Evolutionary conservation across 345 rosid genomes (phyloP), one percentile per base, ranked within the genome.

Genomic region (Acer saccharum): DNA sequence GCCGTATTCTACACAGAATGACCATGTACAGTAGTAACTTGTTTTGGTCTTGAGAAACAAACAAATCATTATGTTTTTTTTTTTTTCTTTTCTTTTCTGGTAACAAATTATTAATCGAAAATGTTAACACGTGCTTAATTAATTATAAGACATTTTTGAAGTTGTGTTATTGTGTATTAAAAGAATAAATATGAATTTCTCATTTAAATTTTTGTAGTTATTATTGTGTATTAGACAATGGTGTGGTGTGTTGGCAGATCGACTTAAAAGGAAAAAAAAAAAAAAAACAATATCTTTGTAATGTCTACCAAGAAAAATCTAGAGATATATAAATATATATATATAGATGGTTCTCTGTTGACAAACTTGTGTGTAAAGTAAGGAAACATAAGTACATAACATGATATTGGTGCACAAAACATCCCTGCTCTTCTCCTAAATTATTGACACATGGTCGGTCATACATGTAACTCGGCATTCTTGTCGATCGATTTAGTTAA

Each of bases 281-380:
- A 41, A 17, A 54, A 1, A 64, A 69, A 46, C 71, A 27, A 63
- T 7, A 69, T 52, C 74, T 63, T 73, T 73, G 72, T 52, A 10
- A 9, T 58, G 46, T 16, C 57, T 65, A n/a, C 71, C 16, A 18
- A 43, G 71, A 43, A 68, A 68, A 68, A 46, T 23, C 52, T 2
- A 35, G 65, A 57, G 72, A 16, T 35, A 35, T 35, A 35, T 35
- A 35, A 35, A 35, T 35, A 35, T 35, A 29, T 35, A 29, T 29
- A 35, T 35, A 35, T 35, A 35, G 39, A 35, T 35, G 39, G 39
- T 35, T 35, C 39, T 35, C 39, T 4, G 39, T 35, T 35, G 11
- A 68, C 44, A 76, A 71, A 55, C 46, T 46, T 57, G 63, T 43
- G 71, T 55, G 44, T 10, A 39, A 65, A 48, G 3, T 29, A 65